Conservation (phyloP, 164 flowering plant genomes). For the Piper betle region DNA sequence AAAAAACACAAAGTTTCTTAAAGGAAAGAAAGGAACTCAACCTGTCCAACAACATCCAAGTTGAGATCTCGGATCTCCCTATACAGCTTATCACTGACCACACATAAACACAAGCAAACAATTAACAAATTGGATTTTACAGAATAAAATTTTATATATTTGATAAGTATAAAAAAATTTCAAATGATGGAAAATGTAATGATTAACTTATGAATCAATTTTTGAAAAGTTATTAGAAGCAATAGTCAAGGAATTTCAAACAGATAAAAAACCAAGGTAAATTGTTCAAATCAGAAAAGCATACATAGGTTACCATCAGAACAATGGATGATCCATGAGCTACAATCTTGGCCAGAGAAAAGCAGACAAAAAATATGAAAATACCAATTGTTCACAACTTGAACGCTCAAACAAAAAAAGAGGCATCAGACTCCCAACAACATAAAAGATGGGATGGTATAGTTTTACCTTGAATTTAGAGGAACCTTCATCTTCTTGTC, state of each 20-base stretch:
- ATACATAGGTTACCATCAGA: neutral
- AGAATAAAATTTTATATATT: too few species aligned
- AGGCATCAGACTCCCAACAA: neutral
- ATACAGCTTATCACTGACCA: slow-evolving; percentile 80
- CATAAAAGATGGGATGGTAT: neutral
- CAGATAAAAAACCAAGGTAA: neutral
- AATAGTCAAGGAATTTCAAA: too few species aligned
- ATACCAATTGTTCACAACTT: neutral
- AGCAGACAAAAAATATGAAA: neutral
- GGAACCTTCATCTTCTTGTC: slow-evolving; percentile 92
- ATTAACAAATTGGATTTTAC: neutral
- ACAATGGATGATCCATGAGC: neutral
- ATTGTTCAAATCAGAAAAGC: neutral
- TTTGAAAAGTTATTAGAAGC: neutral
- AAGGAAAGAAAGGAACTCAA: slow-evolving; percentile 17
- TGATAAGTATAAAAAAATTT: too few species aligned
- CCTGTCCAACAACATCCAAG: slow-evolving; percentile 99
- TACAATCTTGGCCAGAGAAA: neutral
- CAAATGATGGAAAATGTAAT: too few species aligned
- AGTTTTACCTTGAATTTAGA: slow-evolving; percentile 76
- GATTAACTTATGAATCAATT: too few species aligned
- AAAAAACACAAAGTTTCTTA: neutral
- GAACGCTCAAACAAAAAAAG: neutral
- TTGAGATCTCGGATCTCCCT: slow-evolving; percentile 94
- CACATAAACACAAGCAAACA: neutral